Evolutionary conservation across 164 flowering plant species (phyloP), one percentile per base, ranked within the genome.

Genomic region (Berberis vulgaris): DNA sequence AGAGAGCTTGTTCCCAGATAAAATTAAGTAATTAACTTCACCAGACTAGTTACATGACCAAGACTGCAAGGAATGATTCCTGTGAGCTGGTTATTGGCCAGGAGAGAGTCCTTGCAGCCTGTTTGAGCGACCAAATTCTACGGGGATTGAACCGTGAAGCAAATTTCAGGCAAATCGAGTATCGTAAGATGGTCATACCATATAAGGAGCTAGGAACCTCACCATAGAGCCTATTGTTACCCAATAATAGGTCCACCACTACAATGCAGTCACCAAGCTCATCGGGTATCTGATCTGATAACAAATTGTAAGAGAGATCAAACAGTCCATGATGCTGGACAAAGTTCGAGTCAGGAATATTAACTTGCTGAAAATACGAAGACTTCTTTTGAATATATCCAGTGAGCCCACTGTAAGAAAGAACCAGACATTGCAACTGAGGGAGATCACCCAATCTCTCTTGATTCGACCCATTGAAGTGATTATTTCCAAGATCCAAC

Each of bases 241-340:
- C 80, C 52, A 89, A 57, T 9, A 84, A 40, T 64, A 86, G 79
- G 71, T 83, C 81, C 55, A 83, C 85, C 47, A 89, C 57, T 12
- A 83, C 85, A 49, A 57, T 60, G 68, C 87, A 86, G 57, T 59
- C 72, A 9, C 91, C 88, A n/a, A 86, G 68, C 53, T 80, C 87
- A 40, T 84, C 89, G 41, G 93, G 93, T 65, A 85, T 76, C 45
- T 71, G 26, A n/a, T 91, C 93, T 45, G 83, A 73, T 72, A 89
- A 65, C 41, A 58, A 73, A 68, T 89, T 89, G 67, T 81, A 57
- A 2, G 96, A 89, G 41, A 89, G 76, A 73, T 89, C 96, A 69
- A 70, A 84, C 0, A 83, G 79, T 53, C 96, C 93, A 66, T 70
- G 89, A 65, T 86, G 96, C 74, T 87, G 96, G 64, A 83, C 42